Base-by-base conservation (phyloP, 192 early-diverging fungal species). In the Thoreauomyces humboldtii region DNA sequence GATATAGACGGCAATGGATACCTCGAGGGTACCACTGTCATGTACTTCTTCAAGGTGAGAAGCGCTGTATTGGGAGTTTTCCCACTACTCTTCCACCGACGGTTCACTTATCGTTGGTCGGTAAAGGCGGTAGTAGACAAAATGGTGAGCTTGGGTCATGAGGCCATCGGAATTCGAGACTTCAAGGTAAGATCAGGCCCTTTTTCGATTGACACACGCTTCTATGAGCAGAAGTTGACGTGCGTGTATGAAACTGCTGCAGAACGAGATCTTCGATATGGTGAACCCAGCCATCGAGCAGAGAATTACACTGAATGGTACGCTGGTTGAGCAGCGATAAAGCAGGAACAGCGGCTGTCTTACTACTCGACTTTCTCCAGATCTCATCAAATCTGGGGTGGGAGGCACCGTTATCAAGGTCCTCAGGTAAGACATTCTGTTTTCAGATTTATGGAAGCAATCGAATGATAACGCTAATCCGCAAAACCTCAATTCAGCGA, bases 191-290 rank as follows among this genome's bases (percentile, higher is more conserved):
- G 59, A n/a, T n/a, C n/a, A n/a, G n/a, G n/a, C n/a, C n/a, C n/a
- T n/a, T n/a, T n/a, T n/a, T n/a, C n/a, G n/a, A n/a, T n/a, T n/a
- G n/a, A n/a, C 27, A 45, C 24, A 33, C 17, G 27, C 21, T 66
- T 12, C 31, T 65, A 31, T 34, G 14, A 41, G 28, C n/a, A n/a
- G n/a, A n/a, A n/a, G n/a, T n/a, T n/a, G n/a, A n/a, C n/a, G n/a
- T n/a, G n/a, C n/a, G 19, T 24, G n/a, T n/a, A n/a, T n/a, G n/a
- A n/a, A n/a, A n/a, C n/a, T n/a, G n/a, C n/a, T n/a, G 14, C 47
- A 80, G 78, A 81, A 84, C 61, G 82, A 84, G 59, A 72, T 84
- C 12, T 83, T 83, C 64, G 82, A 84, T 58, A 84, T 84, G 80
- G 80, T 72, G 2, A 76, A 77, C 63, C 77, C 77, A 1, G 46